These are phyloP conservation scores for Linderniella brevidens DNA, from an alignment of 257 asterid species.

Conservation along the genomic window DNA sequence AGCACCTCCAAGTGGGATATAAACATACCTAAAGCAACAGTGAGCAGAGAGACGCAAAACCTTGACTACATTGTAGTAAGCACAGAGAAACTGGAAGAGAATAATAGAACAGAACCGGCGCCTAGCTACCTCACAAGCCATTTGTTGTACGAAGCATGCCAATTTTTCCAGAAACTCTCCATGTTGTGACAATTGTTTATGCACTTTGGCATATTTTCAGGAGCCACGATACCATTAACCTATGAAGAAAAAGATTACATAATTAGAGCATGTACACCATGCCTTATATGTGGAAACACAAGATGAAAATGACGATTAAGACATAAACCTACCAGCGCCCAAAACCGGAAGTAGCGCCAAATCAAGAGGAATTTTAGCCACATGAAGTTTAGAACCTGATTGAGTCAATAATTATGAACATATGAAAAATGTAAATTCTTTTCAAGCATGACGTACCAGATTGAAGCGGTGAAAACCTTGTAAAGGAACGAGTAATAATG, in stretches of 20 bases:
- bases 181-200: constrained; percentile 83
- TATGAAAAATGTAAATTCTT: no score
- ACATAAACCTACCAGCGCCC: constrained; percentile 70
- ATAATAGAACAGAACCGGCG: constrained; percentile 3
- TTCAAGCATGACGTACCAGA: no score
- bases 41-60: no score
- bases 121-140: constrained; percentile 99
- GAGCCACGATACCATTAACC: constrained; percentile 88
- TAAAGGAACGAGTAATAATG: no score
- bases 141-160: constrained; percentile 98
- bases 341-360: constrained; percentile 92
- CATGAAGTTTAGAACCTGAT: constrained; percentile 89
- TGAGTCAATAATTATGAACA: neutral
- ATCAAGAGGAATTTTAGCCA: constrained; percentile 92
- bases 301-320: constrained; percentile 2
- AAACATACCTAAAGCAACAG: constrained; percentile 77
- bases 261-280: constrained; percentile 4
- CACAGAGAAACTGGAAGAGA: no score
- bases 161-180: constrained; percentile 90
- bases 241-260: constrained; percentile 19
- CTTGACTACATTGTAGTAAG: no score
- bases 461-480: no score
- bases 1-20: constrained; percentile 92
- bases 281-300: no score
- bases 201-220: constrained; percentile 95